Evolutionary conservation across 495 filamentous ascomycete species (phyloP).

Genomic region (Penicillium arizonense): DNA sequence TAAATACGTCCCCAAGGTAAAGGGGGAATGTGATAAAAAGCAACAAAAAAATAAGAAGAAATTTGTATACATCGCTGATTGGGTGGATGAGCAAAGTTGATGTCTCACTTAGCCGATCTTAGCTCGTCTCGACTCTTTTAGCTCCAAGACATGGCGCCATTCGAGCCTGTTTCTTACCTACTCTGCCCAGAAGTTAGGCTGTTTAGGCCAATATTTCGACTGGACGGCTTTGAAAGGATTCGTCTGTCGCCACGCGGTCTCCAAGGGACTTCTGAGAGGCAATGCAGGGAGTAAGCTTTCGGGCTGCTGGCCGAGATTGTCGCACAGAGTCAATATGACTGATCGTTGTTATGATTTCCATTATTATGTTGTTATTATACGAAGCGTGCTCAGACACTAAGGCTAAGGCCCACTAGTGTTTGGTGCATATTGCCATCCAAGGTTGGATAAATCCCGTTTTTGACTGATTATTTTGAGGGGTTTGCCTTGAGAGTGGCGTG

Average conservation of each 20-base stretch:
- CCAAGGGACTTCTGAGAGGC: background rate
- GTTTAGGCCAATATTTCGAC: background rate
- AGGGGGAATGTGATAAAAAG: background rate
- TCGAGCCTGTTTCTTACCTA: background rate
- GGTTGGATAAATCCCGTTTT: too few relatives aligned
- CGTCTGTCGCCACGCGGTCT: constrained; percentile 25
- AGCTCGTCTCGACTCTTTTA: background rate
- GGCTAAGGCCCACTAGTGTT: constrained; percentile 1
- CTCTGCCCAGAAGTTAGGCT: too few relatives aligned
- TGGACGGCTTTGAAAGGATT: constrained; percentile 1
- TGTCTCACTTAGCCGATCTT: constrained; percentile 5
- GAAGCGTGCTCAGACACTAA: background rate
- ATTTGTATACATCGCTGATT: background rate
- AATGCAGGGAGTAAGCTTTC: background rate
- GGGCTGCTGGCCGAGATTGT: background rate
- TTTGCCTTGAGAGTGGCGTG: background rate
- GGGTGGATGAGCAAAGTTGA: background rate
- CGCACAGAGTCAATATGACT: background rate
- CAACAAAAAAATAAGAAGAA: background rate
- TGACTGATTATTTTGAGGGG: background rate
- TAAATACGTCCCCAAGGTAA: background rate
- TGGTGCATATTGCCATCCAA: constrained; percentile 5
- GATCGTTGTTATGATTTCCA: background rate
- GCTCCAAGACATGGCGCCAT: constrained; percentile 7
- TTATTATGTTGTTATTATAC: background rate